A percentile compares a stretch with the other conserved stretches of the same genome.
phyloP scores from a whole-genome alignment of 371 early-diverging fungal genomes.

The Zancudomyces culisetae region DNA sequence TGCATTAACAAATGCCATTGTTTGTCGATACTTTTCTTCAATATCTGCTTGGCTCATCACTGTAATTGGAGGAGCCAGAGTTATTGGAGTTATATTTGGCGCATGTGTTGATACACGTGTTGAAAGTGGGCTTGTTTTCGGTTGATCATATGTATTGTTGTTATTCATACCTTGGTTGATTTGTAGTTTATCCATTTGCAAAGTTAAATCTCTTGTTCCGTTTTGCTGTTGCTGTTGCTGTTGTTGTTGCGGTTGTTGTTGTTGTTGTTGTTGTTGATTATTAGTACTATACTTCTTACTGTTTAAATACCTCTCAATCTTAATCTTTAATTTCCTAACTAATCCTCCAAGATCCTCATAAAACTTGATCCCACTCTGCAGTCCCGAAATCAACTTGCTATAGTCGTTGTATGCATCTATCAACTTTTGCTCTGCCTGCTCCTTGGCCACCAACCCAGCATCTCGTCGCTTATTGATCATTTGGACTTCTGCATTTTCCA shows the following conservation, averaged over 20 bases:
- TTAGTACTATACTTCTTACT: background rate
- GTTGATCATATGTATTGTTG: background rate
- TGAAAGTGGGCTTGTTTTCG: background rate
- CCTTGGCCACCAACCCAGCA: background rate
- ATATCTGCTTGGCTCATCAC: background rate
- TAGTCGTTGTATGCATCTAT: background rate
- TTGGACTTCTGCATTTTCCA: background rate
- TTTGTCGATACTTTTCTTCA: background rate
- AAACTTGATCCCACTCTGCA: background rate
- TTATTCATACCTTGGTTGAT: background rate
- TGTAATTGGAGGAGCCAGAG: background rate
- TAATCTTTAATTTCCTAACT: background rate
- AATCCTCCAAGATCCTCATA: background rate
- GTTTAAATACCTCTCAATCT: background rate
- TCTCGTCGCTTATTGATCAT: background rate
- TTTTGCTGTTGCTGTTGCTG: background rate
- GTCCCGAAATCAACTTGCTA: background rate
- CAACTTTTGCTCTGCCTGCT: background rate
- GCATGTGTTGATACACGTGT: background rate
- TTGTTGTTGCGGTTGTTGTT: background rate
- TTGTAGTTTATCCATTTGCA: background rate
- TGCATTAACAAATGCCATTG: background rate
- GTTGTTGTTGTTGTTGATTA: background rate
- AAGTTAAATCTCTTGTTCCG: too few relatives aligned
- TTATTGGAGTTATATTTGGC: background rate